Percentiles rank a stretch among this genome's conserved stretches.
phyloP scores from a whole-genome alignment of 495 filamentous ascomycete species.

The Tuber melanosporum region DNA sequence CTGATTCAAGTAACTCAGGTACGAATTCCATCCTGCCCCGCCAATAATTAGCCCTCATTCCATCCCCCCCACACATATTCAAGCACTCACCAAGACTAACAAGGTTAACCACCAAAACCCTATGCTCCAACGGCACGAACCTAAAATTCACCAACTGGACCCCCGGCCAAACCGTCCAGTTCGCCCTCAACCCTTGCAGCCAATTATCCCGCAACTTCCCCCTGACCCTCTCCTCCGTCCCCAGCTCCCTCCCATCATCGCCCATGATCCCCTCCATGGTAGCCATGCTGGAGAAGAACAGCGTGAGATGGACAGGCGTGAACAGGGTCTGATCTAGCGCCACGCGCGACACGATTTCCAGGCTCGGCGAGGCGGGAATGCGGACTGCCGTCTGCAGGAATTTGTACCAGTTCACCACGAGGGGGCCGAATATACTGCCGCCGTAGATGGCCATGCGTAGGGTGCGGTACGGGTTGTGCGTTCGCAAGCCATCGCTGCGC shows the following conservation, averaged over 20 bases:
- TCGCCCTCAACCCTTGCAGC: constrained; percentile 62
- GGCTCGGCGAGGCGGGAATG: constrained; percentile 54
- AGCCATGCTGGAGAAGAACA: constrained; percentile 81
- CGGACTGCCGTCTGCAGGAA: constrained; percentile 66
- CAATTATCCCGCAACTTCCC: constrained; percentile 69
- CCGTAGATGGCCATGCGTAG: constrained; percentile 89
- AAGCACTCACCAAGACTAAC: constrained; percentile 60
- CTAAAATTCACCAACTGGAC: constrained; percentile 90
- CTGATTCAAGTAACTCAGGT: constrained; percentile 78
- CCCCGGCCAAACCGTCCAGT: constrained; percentile 87
- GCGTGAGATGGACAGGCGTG: constrained; percentile 68
- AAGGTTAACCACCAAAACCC: constrained; percentile 83
- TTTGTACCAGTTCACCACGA: constrained; percentile 80
- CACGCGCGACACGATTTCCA: constrained; percentile 74
- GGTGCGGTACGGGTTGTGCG: constrained; percentile 71
- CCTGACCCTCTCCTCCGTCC: constrained; percentile 24
- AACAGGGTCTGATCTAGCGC: constrained; percentile 80
- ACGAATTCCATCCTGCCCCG: constrained; percentile 83
- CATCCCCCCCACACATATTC: background rate
- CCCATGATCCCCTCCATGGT: constrained; percentile 64
- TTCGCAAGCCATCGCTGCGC: constrained; percentile 54
- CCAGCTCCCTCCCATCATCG: constrained; percentile 44
- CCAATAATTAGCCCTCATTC: background rate
- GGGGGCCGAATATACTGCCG: constrained; percentile 86
- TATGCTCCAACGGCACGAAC: constrained; percentile 76